Evolutionary conservation across 805 yeast genomes (phyloP).

Genomic region (Candida koratica): DNA sequence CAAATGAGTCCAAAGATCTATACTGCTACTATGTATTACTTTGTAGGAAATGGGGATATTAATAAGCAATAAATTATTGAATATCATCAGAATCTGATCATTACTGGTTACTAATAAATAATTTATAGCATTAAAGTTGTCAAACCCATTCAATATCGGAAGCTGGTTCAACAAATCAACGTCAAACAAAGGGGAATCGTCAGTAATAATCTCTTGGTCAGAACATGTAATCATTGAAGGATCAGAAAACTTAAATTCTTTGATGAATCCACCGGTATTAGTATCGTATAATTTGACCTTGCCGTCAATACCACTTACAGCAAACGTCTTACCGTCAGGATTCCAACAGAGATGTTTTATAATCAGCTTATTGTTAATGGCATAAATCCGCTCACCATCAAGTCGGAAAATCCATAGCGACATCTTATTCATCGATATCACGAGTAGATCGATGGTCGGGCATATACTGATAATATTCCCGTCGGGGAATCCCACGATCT

Average conservation of each 20-base stretch:
- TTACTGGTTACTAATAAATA: conserved; percentile 10
- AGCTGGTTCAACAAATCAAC: conserved; percentile 11
- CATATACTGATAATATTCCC: conserved; percentile 44
- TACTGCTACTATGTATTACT: conserved; percentile 5
- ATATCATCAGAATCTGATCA: conserved; percentile 7
- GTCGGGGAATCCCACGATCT: conserved; percentile 28
- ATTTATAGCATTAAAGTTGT: conserved; percentile 6
- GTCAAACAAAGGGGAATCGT: conserved; percentile 10
- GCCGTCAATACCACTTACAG: conserved; percentile 43
- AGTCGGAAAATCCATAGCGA: conserved; percentile 51
- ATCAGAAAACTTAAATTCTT: conserved; percentile 16
- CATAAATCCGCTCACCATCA: conserved; percentile 52
- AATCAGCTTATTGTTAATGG: conserved; percentile 34
- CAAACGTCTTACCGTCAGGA: conserved; percentile 38
- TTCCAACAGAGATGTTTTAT: conserved; percentile 31
- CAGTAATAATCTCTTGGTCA: background rate
- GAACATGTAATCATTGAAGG: conserved; percentile 9
- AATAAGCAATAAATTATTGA: conserved; percentile 11
- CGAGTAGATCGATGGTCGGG: conserved; percentile 51
- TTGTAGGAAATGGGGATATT: conserved; percentile 2
- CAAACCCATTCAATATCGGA: conserved; percentile 11
- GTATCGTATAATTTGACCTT: conserved; percentile 43
- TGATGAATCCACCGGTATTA: conserved; percentile 35
- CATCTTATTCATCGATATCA: conserved; percentile 47
- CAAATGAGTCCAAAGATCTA: conserved; percentile 12